Evolutionary conservation across 2,329 filamentous ascomycete species (phyloP).

Genomic region (Fonsecaea monophora): DNA sequence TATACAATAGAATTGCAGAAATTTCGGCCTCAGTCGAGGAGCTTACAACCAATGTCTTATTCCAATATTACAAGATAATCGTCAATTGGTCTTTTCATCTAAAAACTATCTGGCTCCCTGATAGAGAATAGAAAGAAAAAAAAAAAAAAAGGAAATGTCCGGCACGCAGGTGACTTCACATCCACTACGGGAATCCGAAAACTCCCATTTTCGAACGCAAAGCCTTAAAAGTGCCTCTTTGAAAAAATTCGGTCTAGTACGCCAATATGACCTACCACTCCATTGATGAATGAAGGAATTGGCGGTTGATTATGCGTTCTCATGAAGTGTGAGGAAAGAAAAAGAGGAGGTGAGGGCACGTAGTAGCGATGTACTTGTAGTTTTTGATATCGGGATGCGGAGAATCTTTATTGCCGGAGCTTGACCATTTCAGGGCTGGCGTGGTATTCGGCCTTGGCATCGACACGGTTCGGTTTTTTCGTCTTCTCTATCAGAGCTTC

Average conservation of each 20-base stretch:
- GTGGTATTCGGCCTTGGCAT: not conserved
- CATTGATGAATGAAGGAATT: conserved; percentile 31
- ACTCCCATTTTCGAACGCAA: conserved; percentile 28
- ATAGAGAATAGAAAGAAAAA: conserved; percentile 7
- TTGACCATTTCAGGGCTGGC: not conserved
- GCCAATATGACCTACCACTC: conserved; percentile 42
- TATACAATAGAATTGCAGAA: not conserved
- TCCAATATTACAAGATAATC: not conserved
- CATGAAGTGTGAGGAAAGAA: conserved; percentile 38
- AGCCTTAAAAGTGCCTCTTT: conserved; percentile 36
- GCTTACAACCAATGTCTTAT: not conserved
- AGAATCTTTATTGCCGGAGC: conserved; percentile 4
- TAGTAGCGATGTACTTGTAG: not conserved
- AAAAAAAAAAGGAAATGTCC: conserved; percentile 30
- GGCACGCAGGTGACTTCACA: conserved; percentile 41
- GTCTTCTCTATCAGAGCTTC: not conserved
- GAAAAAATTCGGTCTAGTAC: conserved; percentile 36
- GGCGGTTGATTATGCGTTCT: conserved; percentile 41
- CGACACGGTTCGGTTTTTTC: not conserved
- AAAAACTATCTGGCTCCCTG: not conserved
- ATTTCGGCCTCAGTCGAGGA: not conserved
- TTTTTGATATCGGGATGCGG: conserved; percentile 14
- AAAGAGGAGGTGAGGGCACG: conserved; percentile 11
- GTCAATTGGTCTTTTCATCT: not conserved
- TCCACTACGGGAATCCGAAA: conserved; percentile 30